Evolutionary conservation across 345 rosid species (phyloP).

Genomic region (Hypericum perforatum): DNA sequence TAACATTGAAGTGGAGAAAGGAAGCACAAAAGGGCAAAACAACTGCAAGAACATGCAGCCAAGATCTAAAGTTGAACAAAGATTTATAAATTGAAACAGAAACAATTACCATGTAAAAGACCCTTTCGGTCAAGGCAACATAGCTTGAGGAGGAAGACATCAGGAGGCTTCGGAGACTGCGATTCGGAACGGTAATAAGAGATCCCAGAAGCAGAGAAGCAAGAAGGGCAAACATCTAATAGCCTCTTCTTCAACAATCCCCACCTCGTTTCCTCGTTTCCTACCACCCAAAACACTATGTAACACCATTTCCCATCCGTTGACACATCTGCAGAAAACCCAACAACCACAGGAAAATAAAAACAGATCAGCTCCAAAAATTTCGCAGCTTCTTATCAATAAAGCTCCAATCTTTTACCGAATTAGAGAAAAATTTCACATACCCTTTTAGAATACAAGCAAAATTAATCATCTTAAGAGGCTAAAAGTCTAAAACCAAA

Average conservation of each 20-base stretch:
- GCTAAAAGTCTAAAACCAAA: too few species aligned
- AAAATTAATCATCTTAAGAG: too few species aligned
- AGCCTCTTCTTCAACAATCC: conserved; percentile 71
- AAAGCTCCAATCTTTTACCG: not conserved
- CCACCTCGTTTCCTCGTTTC: conserved; percentile 70
- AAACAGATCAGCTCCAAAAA: conserved; percentile 1
- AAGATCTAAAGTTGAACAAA: too few species aligned
- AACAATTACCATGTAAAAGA: conserved; percentile 61
- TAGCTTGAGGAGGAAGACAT: conserved; percentile 70
- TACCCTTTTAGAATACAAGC: not conserved
- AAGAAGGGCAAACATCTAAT: conserved; percentile 63
- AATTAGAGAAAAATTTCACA: not conserved
- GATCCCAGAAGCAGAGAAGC: conserved; percentile 66
- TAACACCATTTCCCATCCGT: conserved; percentile 99
- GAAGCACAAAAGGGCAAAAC: not conserved
- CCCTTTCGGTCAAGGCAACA: conserved; percentile 71
- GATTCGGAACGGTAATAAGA: conserved; percentile 43
- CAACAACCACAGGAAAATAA: conserved; percentile 2
- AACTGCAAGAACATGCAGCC: not conserved
- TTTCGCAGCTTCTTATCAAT: not conserved
- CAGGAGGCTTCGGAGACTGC: conserved; percentile 53
- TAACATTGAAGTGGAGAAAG: not conserved
- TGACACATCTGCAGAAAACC: conserved; percentile 53
- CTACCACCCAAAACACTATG: conserved; percentile 81
- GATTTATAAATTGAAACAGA: not conserved